A percentile compares a stretch with the other conserved stretches of the same genome.
These are phyloP conservation scores for Cucurbita moschata DNA, from an alignment of 306 rosid species.

Conservation along the genomic window DNA sequence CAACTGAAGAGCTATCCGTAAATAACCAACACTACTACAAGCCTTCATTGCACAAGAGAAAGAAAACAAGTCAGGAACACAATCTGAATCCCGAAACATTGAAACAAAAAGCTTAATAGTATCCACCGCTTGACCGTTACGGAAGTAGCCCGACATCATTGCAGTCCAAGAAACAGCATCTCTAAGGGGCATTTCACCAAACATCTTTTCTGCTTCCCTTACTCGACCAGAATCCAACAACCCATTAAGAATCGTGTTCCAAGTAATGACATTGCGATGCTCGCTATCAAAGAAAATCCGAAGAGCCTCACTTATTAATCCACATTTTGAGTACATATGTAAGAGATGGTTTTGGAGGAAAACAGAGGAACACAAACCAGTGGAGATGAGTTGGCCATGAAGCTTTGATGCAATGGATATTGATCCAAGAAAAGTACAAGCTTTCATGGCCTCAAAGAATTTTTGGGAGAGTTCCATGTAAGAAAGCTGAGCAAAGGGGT, in stretches of 20 bases:
- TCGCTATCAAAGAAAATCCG: conserved; percentile 17
- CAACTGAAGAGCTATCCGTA: conserved; percentile 29
- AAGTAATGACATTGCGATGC: conserved; percentile 25
- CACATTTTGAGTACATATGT: conserved; percentile 36
- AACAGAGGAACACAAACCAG: conserved; percentile 34
- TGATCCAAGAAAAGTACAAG: conserved; percentile 20
- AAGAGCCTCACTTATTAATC: conserved; percentile 22
- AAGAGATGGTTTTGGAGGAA: conserved; percentile 50
- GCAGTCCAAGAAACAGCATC: conserved; percentile 54
- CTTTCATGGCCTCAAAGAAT: conserved; percentile 42
- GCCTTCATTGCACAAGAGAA: conserved; percentile 46
- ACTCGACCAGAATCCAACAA: conserved; percentile 23
- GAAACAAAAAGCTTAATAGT: conserved; percentile 22
- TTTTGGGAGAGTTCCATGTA: conserved; percentile 43
- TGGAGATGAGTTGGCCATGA: conserved; percentile 42
- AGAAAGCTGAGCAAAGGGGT: conserved; percentile 8
- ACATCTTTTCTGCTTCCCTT: conserved; percentile 25
- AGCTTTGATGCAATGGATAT: conserved; percentile 27
- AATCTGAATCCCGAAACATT: conserved; percentile 14
- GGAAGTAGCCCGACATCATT: conserved; percentile 46
- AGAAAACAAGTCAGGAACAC: conserved; percentile 17
- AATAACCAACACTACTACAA: conserved; percentile 24
- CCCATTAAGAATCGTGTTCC: conserved; percentile 41
- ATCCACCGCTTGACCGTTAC: conserved; percentile 15
- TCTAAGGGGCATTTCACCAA: conserved; percentile 39